These are phyloP conservation scores for Bertia moriformis DNA, from an alignment of 2,329 filamentous ascomycete genomes.

Conservation along the genomic window DNA sequence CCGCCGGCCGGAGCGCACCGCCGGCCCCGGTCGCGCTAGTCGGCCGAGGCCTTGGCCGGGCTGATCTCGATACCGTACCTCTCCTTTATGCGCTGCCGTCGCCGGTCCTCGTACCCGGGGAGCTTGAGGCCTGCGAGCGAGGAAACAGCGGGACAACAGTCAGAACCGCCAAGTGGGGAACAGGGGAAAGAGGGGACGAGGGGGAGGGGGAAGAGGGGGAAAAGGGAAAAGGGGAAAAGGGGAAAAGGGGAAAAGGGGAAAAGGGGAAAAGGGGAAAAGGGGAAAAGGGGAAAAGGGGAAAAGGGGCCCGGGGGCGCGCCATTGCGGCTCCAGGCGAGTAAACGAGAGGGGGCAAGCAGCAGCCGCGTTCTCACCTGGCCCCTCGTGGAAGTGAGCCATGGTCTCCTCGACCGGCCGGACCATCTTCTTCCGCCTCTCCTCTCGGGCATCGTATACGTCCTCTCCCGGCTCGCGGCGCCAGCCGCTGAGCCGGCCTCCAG, in stretches of 20 bases:
- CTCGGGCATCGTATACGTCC: conserved; percentile 64
- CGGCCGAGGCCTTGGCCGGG: conserved; percentile 25
- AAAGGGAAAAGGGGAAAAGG: too few relatives aligned
- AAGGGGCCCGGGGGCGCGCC: too few relatives aligned
- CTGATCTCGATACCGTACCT: conserved; percentile 78
- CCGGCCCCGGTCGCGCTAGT: too few relatives aligned
- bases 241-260: too few relatives aligned
- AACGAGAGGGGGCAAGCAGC: too few relatives aligned
- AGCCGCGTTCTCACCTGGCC: conserved; percentile 59
- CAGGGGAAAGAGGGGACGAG: conserved; percentile 3
- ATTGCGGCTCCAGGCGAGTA: too few relatives aligned
- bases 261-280: too few relatives aligned
- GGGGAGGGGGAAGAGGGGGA: too few relatives aligned
- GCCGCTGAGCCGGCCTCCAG: conserved; percentile 46
- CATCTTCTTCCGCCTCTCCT: conserved; percentile 57
- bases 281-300: too few relatives aligned
- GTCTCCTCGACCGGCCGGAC: conserved; percentile 67
- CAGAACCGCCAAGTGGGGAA: too few relatives aligned
- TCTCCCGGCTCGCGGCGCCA: conserved; percentile 50
- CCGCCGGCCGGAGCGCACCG: too few relatives aligned
- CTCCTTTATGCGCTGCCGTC: conserved; percentile 67
- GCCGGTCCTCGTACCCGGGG: conserved; percentile 72
- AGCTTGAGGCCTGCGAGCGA: conserved; percentile 76
- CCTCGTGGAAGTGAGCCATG: conserved; percentile 68
- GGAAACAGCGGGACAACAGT: too few relatives aligned